Conservation (phyloP, 2,329 filamentous ascomycete species). For the Myriosclerotinia duriaeana region DNA sequence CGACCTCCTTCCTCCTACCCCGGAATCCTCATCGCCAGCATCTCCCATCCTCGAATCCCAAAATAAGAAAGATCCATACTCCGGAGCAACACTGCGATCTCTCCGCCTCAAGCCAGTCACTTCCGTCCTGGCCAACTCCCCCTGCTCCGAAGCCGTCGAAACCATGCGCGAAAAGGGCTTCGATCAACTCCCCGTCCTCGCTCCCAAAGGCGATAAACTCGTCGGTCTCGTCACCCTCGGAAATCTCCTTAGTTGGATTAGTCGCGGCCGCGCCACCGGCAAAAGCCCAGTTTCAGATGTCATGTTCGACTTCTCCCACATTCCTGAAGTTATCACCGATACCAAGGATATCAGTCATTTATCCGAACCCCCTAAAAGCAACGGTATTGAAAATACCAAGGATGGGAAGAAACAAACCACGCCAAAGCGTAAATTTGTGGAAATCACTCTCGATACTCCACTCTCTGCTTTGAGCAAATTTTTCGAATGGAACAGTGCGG, state of each 20-base stretch:
- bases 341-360: constrained; percentile 60
- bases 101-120: constrained; percentile 92
- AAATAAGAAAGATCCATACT: constrained; percentile 63
- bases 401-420: constrained; percentile 45
- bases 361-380: constrained; percentile 37
- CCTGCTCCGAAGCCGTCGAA: constrained; percentile 87
- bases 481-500: constrained; percentile 97
- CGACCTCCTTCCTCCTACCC: constrained; percentile 72
- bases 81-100: constrained; percentile 73
- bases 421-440: constrained; percentile 73
- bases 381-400: constrained; percentile 30
- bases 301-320: constrained; percentile 93
- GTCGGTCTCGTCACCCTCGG: constrained; percentile 93
- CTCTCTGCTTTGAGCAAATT: constrained; percentile 83
- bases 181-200: constrained; percentile 91
- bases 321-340: constrained; percentile 90
- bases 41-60: constrained; percentile 44
- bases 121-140: constrained; percentile 68
- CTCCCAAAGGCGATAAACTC: constrained; percentile 66
- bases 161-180: constrained; percentile 98
- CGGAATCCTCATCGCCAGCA: constrained; percentile 45
- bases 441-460: constrained; percentile 89
- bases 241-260: constrained; percentile 89
- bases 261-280: constrained; percentile 73
- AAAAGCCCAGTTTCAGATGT: constrained; percentile 76